Conservation (phyloP, 345 rosid species). For the Theobroma cacao region DNA sequence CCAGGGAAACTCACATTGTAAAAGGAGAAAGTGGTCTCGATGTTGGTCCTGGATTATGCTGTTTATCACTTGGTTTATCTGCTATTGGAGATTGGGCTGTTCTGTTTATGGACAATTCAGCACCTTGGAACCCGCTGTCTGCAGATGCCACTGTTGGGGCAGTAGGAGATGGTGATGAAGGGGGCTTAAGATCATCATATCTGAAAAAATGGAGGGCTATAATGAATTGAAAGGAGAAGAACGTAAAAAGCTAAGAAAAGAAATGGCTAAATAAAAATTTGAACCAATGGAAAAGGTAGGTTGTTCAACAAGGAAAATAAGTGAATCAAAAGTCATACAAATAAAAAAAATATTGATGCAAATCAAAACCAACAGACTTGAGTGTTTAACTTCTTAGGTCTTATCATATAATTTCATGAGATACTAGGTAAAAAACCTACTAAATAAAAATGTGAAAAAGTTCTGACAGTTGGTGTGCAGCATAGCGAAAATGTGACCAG, state of each 20-base stretch:
- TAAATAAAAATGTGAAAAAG: neutral
- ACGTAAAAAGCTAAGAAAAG: neutral
- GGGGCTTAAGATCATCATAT: constrained; percentile 34
- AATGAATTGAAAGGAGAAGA: neutral
- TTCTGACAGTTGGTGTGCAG: neutral
- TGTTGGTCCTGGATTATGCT: constrained; percentile 22
- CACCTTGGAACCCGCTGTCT: neutral
- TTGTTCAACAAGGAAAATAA: neutral
- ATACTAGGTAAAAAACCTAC: neutral
- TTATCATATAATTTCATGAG: neutral
- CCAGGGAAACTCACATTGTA: constrained; percentile 46
- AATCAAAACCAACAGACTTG: neutral
- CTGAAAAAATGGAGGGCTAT: constrained; percentile 27
- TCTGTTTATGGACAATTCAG: constrained; percentile 27
- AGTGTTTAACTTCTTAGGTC: neutral
- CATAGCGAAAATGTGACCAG: neutral
- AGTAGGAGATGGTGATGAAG: constrained; percentile 42
- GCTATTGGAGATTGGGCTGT: constrained; percentile 26
- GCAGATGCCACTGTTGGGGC: constrained; percentile 11
- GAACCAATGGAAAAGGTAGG: neutral
- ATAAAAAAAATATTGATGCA: neutral
- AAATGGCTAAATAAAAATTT: neutral
- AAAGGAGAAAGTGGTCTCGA: constrained; percentile 59
- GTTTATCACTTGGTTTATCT: constrained; percentile 15
- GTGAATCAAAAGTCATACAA: neutral